These are phyloP conservation scores for Hymenoscyphus infarciens DNA, from an alignment of 2,329 filamentous ascomycete genomes.

Conservation along the genomic window DNA sequence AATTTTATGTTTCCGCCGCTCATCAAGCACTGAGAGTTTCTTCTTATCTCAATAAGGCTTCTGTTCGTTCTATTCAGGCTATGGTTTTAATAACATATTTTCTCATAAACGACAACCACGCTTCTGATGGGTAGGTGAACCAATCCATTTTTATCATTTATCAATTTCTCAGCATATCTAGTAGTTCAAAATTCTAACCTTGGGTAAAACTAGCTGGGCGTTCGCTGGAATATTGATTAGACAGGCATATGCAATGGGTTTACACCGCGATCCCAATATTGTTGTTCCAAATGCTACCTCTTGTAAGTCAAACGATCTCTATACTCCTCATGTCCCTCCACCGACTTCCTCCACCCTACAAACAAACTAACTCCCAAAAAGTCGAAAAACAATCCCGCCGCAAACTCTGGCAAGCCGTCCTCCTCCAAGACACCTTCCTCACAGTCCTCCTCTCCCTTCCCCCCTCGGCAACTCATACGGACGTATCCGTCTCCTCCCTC, in stretches of 20 bases:
- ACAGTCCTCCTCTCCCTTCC: conserved; percentile 75
- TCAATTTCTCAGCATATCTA: background rate
- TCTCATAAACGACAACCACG: conserved; percentile 81
- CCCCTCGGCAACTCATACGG: conserved; percentile 73
- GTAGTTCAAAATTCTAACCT: background rate
- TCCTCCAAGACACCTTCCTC: conserved; percentile 77
- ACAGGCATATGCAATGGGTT: conserved; percentile 76
- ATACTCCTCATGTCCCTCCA: no score
- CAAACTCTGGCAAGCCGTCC: conserved; percentile 78
- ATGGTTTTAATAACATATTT: conserved; percentile 85
- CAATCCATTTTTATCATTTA: background rate
- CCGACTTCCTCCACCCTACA: conserved; percentile 23
- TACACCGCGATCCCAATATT: conserved; percentile 76
- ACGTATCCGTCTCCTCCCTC: conserved; percentile 72
- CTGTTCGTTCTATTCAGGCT: conserved; percentile 68
- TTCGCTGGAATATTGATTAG: conserved; percentile 75
- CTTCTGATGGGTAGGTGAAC: conserved; percentile 55
- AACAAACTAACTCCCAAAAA: conserved; percentile 63
- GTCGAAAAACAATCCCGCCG: conserved; percentile 76
- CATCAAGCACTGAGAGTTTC: conserved; percentile 74
- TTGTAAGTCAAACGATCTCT: background rate
- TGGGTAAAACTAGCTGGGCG: conserved; percentile 52
- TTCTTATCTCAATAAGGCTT: conserved; percentile 73
- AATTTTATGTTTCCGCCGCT: conserved; percentile 77
- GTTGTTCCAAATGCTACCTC: conserved; percentile 36